phyloP scores from a whole-genome alignment of 2,329 filamentous ascomycete species.

The Bipolaris bicolor region DNA sequence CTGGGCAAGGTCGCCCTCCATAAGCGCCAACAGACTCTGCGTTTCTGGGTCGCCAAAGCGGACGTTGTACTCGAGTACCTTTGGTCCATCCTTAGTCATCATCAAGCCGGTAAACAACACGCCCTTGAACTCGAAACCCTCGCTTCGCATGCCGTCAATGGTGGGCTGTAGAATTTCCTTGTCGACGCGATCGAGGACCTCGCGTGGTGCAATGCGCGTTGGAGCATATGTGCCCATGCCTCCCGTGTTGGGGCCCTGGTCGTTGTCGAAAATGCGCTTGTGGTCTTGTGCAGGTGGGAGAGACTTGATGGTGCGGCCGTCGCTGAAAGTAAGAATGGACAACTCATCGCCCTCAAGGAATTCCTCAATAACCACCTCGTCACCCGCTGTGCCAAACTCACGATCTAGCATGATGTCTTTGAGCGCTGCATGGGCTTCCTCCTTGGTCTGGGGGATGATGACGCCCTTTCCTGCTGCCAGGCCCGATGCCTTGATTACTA shows the following conservation, averaged over 20 bases:
- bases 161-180: slow-evolving; percentile 86
- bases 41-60: slow-evolving; percentile 92
- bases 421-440: slow-evolving; percentile 81
- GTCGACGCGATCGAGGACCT: slow-evolving; percentile 79
- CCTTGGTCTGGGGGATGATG: slow-evolving; percentile 80
- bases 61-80: slow-evolving; percentile 90
- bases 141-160: slow-evolving; percentile 83
- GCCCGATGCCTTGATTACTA: slow-evolving; percentile 91
- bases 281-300: slow-evolving; percentile 94
- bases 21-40: slow-evolving; percentile 80
- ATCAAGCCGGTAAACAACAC: slow-evolving; percentile 90
- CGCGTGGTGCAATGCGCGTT: slow-evolving; percentile 57
- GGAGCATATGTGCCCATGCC: slow-evolving; percentile 98
- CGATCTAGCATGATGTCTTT: slow-evolving; percentile 89
- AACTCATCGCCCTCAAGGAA: slow-evolving; percentile 90
- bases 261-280: slow-evolving; percentile 91
- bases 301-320: slow-evolving; percentile 82
- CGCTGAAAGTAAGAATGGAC: slow-evolving; percentile 88
- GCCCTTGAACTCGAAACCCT: slow-evolving; percentile 64
- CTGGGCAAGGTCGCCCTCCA: slow-evolving; percentile 85
- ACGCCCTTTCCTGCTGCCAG: slow-evolving; percentile 95
- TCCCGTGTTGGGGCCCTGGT: slow-evolving; percentile 90
- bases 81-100: slow-evolving; percentile 82
- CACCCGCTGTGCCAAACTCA: slow-evolving; percentile 84
- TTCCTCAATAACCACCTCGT: slow-evolving; percentile 95